phyloP scores from a whole-genome alignment of 2,329 filamentous ascomycete species.

The Penicillium italicum region DNA sequence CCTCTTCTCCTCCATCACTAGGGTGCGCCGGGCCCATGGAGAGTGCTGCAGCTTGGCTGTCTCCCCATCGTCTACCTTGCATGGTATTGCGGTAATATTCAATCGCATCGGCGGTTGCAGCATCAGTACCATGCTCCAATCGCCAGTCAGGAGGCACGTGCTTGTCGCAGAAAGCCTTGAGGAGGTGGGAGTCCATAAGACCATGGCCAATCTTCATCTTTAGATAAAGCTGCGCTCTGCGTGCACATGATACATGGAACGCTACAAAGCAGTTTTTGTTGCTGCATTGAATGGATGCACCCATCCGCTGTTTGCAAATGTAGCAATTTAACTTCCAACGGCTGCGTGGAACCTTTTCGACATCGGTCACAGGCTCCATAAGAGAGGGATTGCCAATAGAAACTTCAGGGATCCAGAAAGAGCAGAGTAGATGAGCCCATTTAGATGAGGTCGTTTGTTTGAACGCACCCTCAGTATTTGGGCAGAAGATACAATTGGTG shows the following conservation, averaged over 20 bases:
- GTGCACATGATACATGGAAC: conserved; percentile 94
- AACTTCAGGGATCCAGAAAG: conserved; percentile 98
- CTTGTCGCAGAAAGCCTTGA: conserved; percentile 95
- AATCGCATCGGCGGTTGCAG: conserved; percentile 76
- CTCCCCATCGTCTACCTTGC: conserved; percentile 85
- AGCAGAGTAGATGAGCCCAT: conserved; percentile 94
- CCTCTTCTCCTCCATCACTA: conserved; percentile 45
- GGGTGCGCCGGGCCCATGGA: conserved; percentile 69
- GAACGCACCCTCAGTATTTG: conserved; percentile 95
- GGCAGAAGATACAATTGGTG: conserved; percentile 96
- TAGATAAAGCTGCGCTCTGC: conserved; percentile 79
- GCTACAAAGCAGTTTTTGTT: conserved; percentile 97
- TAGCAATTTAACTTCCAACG: conserved; percentile 94
- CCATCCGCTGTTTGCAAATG: conserved; percentile 96
- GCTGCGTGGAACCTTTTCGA: conserved; percentile 93
- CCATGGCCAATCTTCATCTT: conserved; percentile 95
- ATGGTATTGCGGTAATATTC: conserved; percentile 87
- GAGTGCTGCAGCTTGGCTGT: conserved; percentile 78
- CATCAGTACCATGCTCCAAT: conserved; percentile 76
- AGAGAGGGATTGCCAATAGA: conserved; percentile 93
- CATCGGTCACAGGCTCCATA: conserved; percentile 97
- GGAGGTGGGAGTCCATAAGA: conserved; percentile 72
- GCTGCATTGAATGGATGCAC: conserved; percentile 94
- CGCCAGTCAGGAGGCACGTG: conserved; percentile 89
- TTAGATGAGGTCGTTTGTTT: conserved; percentile 96